Evolutionary conservation across 257 asterid species (phyloP), one percentile per base, ranked within the genome.

Genomic region (Jaltomata sinuosa): DNA sequence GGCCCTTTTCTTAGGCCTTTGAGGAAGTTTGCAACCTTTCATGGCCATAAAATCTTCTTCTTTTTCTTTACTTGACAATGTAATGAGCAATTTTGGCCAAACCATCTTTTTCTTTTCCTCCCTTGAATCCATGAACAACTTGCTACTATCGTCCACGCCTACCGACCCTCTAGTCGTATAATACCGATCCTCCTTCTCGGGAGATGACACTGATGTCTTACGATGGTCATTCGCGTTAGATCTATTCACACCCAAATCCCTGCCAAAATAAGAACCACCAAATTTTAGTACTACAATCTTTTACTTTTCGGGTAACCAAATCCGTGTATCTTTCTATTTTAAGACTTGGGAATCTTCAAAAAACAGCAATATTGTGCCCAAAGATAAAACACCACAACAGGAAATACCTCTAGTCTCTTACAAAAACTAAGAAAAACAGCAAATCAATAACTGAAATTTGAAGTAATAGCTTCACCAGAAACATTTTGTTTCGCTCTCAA

Each of bases 141-240:
- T 94, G 87, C 87, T 83, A 55, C 86, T 82, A 84, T 94, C 98
- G 8, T 94, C 99, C 38, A 94, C 84, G 40, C 91, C 97, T 36
- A 91, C 93, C 1, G 97, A 91, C 21, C 97, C 95, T 84, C 98
- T 89, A 0, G 98, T 95, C 0, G 98, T 92, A 76, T 92, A 94
- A 85, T 93, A 93, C 78, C 97, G 89, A 54, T 95, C 99, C 88
- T 95, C 99, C 86, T 94, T 95, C 91, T 94, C 98, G 0, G 97
- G 97, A 5, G 99, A 94, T 16, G 93, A 87, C 8, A 89, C 79
- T 6, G 87, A 85, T 27, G 90, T 92, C 84, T 93, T 95, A 5
- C 92, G 90, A 69, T 74, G 81, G 62, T 93, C 97, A 38, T 89
- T 87, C 8, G 85, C 77, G 29, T 78, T 90, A 27, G 92, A 90